Conservation (phyloP, 495 filamentous ascomycete genomes). For the Trichoderma erinaceum region DNA sequence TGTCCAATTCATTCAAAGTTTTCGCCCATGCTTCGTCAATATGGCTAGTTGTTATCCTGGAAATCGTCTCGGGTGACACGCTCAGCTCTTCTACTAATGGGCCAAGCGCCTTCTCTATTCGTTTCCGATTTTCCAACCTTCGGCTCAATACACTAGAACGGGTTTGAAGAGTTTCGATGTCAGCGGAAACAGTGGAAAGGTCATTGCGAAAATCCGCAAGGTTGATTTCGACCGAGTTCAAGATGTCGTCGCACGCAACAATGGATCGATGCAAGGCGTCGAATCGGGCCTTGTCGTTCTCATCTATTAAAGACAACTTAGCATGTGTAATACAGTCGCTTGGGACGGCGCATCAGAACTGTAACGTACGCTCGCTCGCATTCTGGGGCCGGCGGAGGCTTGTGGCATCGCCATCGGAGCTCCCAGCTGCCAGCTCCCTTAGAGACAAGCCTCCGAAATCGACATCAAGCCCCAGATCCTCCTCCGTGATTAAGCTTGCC, state of each 20-base stretch:
- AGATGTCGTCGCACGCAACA: slow-evolving; percentile 82
- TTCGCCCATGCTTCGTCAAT: slow-evolving; percentile 89
- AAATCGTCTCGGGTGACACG: slow-evolving; percentile 73
- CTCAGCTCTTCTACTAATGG: slow-evolving; percentile 90
- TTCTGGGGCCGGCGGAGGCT: slow-evolving; percentile 11
- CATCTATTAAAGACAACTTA: slow-evolving; percentile 48
- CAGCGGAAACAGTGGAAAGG: slow-evolving; percentile 80
- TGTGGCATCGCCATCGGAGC: slow-evolving; percentile 29
- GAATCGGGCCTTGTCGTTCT: slow-evolving; percentile 80
- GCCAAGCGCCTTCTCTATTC: slow-evolving; percentile 80
- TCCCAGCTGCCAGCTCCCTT: slow-evolving; percentile 56
- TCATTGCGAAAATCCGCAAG: slow-evolving; percentile 89
- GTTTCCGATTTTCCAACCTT: slow-evolving; percentile 81
- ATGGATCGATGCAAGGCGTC: slow-evolving; percentile 89
- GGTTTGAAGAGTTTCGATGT: slow-evolving; percentile 88
- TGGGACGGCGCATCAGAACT: not conserved
- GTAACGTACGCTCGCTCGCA: slow-evolving; percentile 55
- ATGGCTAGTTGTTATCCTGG: slow-evolving; percentile 75
- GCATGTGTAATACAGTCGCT: slow-evolving; percentile 22
- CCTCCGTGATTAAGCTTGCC: slow-evolving; percentile 32
- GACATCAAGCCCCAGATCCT: slow-evolving; percentile 49
- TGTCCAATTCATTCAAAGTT: slow-evolving; percentile 77
- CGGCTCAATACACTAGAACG: slow-evolving; percentile 77
- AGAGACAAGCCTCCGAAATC: slow-evolving; percentile 74
- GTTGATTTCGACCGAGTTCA: slow-evolving; percentile 87